Percentiles rank a stretch among this genome's conserved stretches.
Evolutionary conservation across 2,329 filamentous ascomycete species (phyloP).

Genomic region (Arthrobotrys pseudoclavata): DNA sequence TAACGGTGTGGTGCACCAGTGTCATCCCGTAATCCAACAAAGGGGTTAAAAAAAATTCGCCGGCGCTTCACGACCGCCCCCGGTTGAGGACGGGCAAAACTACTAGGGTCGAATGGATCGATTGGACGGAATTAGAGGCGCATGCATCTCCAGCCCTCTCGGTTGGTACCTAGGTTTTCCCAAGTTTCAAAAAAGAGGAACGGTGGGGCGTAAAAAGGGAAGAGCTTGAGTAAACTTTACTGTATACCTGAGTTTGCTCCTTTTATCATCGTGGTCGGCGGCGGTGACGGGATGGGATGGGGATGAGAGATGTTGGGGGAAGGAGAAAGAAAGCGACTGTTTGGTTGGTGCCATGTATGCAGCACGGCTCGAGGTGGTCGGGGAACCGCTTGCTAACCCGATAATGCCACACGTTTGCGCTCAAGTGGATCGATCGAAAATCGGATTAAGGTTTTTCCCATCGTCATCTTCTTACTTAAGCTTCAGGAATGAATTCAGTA

Average conservation of each 20-base stretch:
- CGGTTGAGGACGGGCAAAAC: slow-evolving; percentile 49
- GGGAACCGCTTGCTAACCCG: slow-evolving; percentile 19
- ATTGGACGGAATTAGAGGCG: slow-evolving; percentile 42
- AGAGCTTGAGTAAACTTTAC: background rate
- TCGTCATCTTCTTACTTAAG: background rate
- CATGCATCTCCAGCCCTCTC: slow-evolving; percentile 3
- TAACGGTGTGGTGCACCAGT: background rate
- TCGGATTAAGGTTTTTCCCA: slow-evolving; percentile 4
- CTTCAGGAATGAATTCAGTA: background rate
- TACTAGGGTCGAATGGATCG: slow-evolving; percentile 51
- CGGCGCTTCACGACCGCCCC: slow-evolving; percentile 50
- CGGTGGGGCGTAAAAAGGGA: background rate
- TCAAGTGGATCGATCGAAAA: background rate
- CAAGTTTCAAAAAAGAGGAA: background rate
- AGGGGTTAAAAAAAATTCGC: slow-evolving; percentile 8
- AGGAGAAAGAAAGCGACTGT: background rate
- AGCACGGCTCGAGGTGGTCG: slow-evolving; percentile 9
- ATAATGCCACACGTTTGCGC: background rate
- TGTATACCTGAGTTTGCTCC: slow-evolving; percentile 11
- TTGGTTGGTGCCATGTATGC: background rate
- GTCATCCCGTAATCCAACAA: slow-evolving; percentile 1
- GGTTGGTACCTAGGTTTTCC: background rate
- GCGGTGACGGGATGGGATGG: background rate
- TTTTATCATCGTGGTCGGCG: slow-evolving; percentile 17
- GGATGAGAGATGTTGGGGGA: background rate